These are phyloP conservation scores for Chlorella sp. DNA, from an alignment of 139 green algal genomes.

Conservation along the genomic window DNA sequence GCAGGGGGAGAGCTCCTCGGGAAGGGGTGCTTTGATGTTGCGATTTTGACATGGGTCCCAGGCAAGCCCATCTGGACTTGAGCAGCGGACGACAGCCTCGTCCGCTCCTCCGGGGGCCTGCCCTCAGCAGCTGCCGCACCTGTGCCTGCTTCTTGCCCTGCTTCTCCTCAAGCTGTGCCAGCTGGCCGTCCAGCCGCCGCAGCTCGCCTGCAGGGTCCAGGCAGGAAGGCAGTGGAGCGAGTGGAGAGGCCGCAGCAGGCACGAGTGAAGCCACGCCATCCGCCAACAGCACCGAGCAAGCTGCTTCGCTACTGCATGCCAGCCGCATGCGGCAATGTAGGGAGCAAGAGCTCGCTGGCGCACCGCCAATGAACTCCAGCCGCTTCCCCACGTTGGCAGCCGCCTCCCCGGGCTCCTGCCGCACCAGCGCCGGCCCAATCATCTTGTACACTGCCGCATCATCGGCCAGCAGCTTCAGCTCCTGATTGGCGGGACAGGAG, in stretches of 20 bases:
- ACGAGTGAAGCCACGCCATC: too few relatives aligned
- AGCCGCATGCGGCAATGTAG: too few relatives aligned
- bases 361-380: conserved; percentile 83
- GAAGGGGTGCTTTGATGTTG: too few relatives aligned
- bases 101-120: too few relatives aligned
- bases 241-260: too few relatives aligned
- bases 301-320: too few relatives aligned
- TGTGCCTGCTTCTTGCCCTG: conserved; percentile 48
- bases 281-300: too few relatives aligned
- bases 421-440: conserved; percentile 88
- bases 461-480: conserved; percentile 83
- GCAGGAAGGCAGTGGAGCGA: neutral
- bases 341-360: neutral
- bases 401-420: conserved; percentile 89
- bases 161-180: conserved; percentile 57
- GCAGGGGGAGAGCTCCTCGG: neutral
- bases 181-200: conserved; percentile 54
- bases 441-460: conserved; percentile 90
- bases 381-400: conserved; percentile 90
- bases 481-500: conserved; percentile 54
- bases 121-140: too few relatives aligned
- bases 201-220: conserved; percentile 40
- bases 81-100: too few relatives aligned
- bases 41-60: too few relatives aligned
- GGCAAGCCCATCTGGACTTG: too few relatives aligned